Evolutionary conservation across 768 basidiomycete species (phyloP).

Genomic region (Trametopsis cervina): DNA sequence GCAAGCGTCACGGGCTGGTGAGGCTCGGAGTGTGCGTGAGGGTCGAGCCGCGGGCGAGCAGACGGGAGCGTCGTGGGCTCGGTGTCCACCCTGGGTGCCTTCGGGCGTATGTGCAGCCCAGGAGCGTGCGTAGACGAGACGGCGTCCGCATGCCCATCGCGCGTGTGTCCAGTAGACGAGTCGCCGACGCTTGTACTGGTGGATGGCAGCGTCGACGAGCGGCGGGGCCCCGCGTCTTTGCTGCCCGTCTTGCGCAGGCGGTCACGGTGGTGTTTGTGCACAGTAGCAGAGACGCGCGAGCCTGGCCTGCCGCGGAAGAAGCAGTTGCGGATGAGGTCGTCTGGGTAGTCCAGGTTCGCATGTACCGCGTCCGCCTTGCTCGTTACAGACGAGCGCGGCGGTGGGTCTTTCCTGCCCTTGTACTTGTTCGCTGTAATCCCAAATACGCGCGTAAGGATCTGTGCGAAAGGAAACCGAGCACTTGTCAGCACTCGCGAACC

Average conservation of each 20-base stretch:
- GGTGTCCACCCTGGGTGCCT: conserved; percentile 8
- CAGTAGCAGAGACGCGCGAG: conserved; percentile 11
- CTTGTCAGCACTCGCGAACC: too few species aligned
- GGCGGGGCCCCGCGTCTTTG: conserved; percentile 7
- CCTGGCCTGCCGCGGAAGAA: conserved; percentile 20
- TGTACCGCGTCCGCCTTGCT: conserved; percentile 14
- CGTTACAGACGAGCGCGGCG: not conserved
- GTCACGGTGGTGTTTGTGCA: conserved; percentile 11
- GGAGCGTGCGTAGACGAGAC: not conserved
- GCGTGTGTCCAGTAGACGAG: conserved; percentile 5
- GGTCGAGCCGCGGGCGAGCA: conserved; percentile 13
- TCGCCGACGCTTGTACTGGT: not conserved
- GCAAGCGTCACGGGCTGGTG: not conserved
- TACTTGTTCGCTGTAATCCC: conserved; percentile 51
- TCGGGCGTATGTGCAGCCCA: conserved; percentile 15
- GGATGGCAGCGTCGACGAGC: conserved; percentile 11
- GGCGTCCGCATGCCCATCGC: conserved; percentile 15
- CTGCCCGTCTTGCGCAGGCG: conserved; percentile 3
- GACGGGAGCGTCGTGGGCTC: conserved; percentile 5
- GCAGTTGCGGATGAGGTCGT: conserved; percentile 17
- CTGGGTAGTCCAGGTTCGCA: conserved; percentile 15
- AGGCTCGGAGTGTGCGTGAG: conserved; percentile 8
- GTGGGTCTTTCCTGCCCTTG: conserved; percentile 32
- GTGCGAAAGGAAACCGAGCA: too few species aligned
- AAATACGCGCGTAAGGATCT: conserved; percentile 58